Base-by-base conservation (phyloP, 1,139 yeast species). In the Meyerozyma sp. region DNA sequence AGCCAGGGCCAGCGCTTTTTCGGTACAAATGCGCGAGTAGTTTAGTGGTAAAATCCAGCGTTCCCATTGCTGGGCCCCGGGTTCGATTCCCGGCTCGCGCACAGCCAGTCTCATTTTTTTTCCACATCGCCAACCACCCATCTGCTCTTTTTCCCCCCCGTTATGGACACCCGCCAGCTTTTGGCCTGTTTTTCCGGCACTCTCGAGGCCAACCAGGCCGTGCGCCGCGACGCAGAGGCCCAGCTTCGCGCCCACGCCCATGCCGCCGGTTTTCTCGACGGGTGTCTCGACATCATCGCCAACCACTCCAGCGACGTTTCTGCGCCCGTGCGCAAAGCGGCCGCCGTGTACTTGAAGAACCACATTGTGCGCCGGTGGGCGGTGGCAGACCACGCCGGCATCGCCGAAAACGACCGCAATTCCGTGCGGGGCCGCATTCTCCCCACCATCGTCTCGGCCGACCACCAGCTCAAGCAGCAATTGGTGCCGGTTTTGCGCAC, bases 291-390 rank as follows among this genome's bases (percentile, higher is more conserved):
- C 56, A 82, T 93, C 44, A 75, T 88, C 35, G 52, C 57, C 30
- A 49, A 54, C 6, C 32, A 57, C 16, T 54, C 50, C 40, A 44
- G 74, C n/a, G 75, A 73, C 10, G 81, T 81, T 4, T 71, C 79
- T 18, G 70, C 75, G 1, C 76, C 75, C 28, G 77, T 87, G 39
- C 81, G 83, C 51, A 75, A 82, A 42, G 93, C 96, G 10, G 87
- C 95, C 14, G 95, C 95, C 0, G 84, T 93, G 26, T 91, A 82
- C 61, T 81, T 93, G 65, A 93, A 93, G 60, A 93, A 93, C 61
- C 72, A 82, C 47, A 73, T 90, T 25, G 66, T 75, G 11, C 76
- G 77, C 46, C 74, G 75, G 48, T 93, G 98, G 98, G 59, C 63
- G 9, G 52, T 55, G 18, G 47, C 50, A 16, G 49, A 49, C 8